Evolutionary conservation across 768 basidiomycete species (phyloP), one percentile per base, ranked within the genome.

Genomic region (Tylopilus sp.): DNA sequence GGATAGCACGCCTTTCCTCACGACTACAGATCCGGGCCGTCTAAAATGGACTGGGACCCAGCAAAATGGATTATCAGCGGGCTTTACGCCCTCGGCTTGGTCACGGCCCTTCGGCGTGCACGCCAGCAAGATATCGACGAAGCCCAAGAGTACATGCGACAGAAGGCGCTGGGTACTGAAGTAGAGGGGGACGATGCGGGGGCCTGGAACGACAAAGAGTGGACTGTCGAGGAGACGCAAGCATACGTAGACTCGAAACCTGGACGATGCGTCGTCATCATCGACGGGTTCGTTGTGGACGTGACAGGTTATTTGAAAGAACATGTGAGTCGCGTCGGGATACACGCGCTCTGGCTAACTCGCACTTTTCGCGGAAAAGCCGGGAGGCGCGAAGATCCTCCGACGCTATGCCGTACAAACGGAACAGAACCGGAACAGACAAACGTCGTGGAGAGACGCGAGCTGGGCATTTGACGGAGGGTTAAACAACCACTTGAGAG

Each of bases 1-100:
- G 30, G 10, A 13, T 41, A 56, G 55, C 54, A 56, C 14, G n/a
- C 55, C 14, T 56, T 56, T 44, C 54, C 55, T n/a, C 54, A 56
- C 29, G 55, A 56, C 33, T 56, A 56, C 25, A 43, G 55, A 21
- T 56, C 55, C 22, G 46, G 55, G 11, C 55, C 55, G 21, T 56
- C 46, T 25, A 49, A 30, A 28, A 21, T 56, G 19, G 54, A 56
- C 22, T 56, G 55, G 55, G 55, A 56, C 25, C 54, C 55, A 19
- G 48, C 55, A 16, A 56, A 56, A 34, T 56, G 55, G 55, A 45
- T 56, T 25, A 56, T 49, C 24, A 41, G 56, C 21, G 34, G 33
- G 17, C 54, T 56, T 21, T 41, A 34, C 42, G 28, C 25, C 12
- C 22, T 56, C 30, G 55, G 55, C 28, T 7, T 56, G 9, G 55